Conservation (phyloP, 768 basidiomycete species). For the Calvatia gigantea region DNA sequence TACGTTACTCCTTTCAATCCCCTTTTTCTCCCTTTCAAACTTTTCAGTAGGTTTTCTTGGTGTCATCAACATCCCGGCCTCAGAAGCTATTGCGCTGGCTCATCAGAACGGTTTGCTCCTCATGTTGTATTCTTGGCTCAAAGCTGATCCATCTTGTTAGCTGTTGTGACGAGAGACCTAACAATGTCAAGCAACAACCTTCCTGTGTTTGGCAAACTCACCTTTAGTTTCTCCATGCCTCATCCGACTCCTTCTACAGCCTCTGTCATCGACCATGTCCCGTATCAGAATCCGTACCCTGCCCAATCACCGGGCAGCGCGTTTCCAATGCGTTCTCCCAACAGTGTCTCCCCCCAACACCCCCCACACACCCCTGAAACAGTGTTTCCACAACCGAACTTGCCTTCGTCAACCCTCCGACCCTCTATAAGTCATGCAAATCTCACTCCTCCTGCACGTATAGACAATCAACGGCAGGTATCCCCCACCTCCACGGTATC, state of each 20-base stretch:
- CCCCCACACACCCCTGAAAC: conserved; percentile 2
- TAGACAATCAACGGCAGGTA: conserved; percentile 19
- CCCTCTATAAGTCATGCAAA: conserved; percentile 24
- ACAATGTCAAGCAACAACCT: conserved; percentile 72
- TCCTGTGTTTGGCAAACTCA: conserved; percentile 79
- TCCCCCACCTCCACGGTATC: conserved; percentile 15
- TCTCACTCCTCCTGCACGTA: conserved; percentile 19
- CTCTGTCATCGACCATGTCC: conserved; percentile 6
- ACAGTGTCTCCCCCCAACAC: conserved; percentile 2
- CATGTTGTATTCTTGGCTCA: conserved; percentile 15
- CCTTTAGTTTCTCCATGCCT: conserved; percentile 55
- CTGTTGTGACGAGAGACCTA: conserved; percentile 72
- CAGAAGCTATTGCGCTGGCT: conserved; percentile 51
- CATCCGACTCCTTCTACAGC: conserved; percentile 21
- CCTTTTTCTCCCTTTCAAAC: conserved; percentile 4
- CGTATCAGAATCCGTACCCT: conserved; percentile 13
- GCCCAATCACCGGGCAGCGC: conserved; percentile 9
- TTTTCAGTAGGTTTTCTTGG: conserved; percentile 50
- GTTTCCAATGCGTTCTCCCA: conserved; percentile 5
- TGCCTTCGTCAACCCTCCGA: conserved; percentile 17
- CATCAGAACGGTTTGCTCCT: conserved; percentile 40
- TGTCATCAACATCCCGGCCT: conserved; percentile 50
- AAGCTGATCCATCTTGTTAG: conserved; percentile 27
- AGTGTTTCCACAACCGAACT: conserved; percentile 4
- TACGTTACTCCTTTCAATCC: conserved; percentile 28